A percentile compares a stretch with the other conserved stretches of the same genome.
Evolutionary conservation across 345 rosid species (phyloP).

Genomic region (Excoecaria agallocha): DNA sequence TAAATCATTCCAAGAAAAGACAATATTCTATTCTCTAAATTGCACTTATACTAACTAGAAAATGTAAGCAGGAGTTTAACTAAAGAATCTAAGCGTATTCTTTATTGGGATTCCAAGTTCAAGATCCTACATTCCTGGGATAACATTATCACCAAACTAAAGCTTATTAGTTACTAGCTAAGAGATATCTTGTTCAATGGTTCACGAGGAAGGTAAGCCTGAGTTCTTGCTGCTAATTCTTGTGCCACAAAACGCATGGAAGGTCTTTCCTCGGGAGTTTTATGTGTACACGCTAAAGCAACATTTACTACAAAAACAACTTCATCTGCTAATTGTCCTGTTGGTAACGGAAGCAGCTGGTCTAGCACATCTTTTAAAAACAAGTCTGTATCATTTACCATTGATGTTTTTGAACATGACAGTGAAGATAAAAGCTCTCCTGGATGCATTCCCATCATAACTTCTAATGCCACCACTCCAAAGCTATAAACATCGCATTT

Average conservation of each 20-base stretch:
- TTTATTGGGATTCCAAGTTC: no score
- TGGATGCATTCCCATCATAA: conserved; percentile 66
- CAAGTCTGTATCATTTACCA: conserved; percentile 24
- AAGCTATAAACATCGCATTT: conserved; percentile 63
- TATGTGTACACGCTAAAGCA: conserved; percentile 46
- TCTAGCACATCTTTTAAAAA: conserved; percentile 50
- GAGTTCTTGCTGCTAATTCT: conserved; percentile 45
- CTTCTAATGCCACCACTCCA: conserved; percentile 63
- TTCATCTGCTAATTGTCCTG: conserved; percentile 42
- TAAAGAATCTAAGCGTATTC: no score
- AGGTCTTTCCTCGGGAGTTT: conserved; percentile 45
- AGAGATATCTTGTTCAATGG: conserved; percentile 31
- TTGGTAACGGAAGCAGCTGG: conserved; percentile 43
- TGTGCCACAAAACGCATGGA: conserved; percentile 58
- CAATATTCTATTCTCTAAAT: no score
- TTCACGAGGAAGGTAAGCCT: conserved; percentile 30
- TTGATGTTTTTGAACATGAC: conserved; percentile 9
- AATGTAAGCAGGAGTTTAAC: no score
- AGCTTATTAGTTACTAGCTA: conserved; percentile 11
- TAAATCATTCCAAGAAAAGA: no score
- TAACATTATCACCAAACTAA: no score
- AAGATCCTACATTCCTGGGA: no score
- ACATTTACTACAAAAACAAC: conserved; percentile 38
- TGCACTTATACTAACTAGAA: no score
- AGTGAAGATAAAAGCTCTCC: conserved; percentile 47